Conservation (phyloP, 768 basidiomycete genomes). For the Suillus weaverae region DNA sequence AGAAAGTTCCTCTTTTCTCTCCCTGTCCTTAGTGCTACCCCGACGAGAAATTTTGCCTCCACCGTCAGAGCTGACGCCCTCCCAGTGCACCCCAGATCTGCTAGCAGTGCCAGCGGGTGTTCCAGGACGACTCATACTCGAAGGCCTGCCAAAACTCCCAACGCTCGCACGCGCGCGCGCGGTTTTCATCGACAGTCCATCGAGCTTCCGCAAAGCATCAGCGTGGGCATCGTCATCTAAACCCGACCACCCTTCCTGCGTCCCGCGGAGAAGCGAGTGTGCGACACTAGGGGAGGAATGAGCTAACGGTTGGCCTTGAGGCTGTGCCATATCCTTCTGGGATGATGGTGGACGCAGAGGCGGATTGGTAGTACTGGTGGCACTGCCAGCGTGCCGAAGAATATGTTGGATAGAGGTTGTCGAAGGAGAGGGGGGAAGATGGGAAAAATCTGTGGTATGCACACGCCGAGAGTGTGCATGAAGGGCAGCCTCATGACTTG, state of each 20-base stretch:
- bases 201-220: slow-evolving; percentile 89
- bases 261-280: slow-evolving; percentile 82
- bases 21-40: slow-evolving; percentile 44
- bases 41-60: slow-evolving; percentile 37
- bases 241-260: slow-evolving; percentile 87
- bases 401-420: slow-evolving; percentile 88
- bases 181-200: slow-evolving; percentile 79
- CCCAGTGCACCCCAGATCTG: slow-evolving; percentile 62
- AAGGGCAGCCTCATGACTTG: slow-evolving; percentile 50
- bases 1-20: slow-evolving; percentile 37
- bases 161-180: slow-evolving; percentile 78
- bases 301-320: slow-evolving; percentile 37
- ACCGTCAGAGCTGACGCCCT: slow-evolving; percentile 51
- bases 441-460: slow-evolving; percentile 79
- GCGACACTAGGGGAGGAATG: slow-evolving; percentile 68
- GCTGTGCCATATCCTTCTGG: slow-evolving; percentile 34
- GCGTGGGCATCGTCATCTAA: slow-evolving; percentile 87
- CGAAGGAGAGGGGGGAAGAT: slow-evolving; percentile 88
- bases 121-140: slow-evolving; percentile 66
- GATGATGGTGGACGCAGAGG: slow-evolving; percentile 36
- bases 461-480: slow-evolving; percentile 54
- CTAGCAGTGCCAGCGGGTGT: slow-evolving; percentile 67
- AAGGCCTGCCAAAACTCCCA: slow-evolving; percentile 66
- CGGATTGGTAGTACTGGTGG: slow-evolving; percentile 38
- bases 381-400: slow-evolving; percentile 53